Evolutionary conservation across 2,329 filamentous ascomycete genomes (phyloP), one percentile per base, ranked within the genome.

Genomic region (Graphilbum sp.): DNA sequence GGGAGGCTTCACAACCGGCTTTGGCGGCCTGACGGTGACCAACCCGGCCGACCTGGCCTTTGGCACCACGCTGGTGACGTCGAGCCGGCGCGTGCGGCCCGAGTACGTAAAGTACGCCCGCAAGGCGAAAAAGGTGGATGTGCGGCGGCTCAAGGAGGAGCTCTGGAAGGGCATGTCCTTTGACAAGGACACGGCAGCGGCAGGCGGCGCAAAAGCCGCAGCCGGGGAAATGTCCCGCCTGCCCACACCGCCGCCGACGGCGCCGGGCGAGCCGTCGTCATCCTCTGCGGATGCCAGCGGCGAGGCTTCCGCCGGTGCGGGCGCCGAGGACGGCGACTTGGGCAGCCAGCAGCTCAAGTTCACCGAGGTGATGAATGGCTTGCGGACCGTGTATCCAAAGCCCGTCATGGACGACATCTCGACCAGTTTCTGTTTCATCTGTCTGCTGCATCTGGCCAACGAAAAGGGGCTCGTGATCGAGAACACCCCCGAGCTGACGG

Each of bases 401-500:
- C 69, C 82, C 47, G 74, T 76, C 43, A 83, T 98, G 75, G 76
- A 80, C 43, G 90, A 98, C 57, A 96, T 98, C 51, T 94, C 86
- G 27, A 98, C 90, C 0, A 92, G 72, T 45, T 79, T 63, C 59
- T 93, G 90, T 55, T 98, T 96, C 60, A 98, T 98, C 52, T 92
- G 83, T 50, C 61, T 94, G 41, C 62, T 95, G 46, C 87, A 95
- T 58, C 55, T 95, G 50, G 87, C 87, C 42, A 95, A 95, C 58
- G 87, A 95, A 54, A 88, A 92, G 61, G 87, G 87, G 0, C 63
- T 95, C 30, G 67, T 80, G 19, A 80, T 95, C 44, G 70, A 80
- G 46, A 73, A 73, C 49, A 68, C 68, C 11, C 59, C 63, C 32
- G 70, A 66, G 35, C 57, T 79, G 39, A 63, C 61, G 37, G 74